Evolutionary conservation across 139 green algal genomes (phyloP), one percentile per base, ranked within the genome.

Genomic region (Chlamydomonas sphaeroides): DNA sequence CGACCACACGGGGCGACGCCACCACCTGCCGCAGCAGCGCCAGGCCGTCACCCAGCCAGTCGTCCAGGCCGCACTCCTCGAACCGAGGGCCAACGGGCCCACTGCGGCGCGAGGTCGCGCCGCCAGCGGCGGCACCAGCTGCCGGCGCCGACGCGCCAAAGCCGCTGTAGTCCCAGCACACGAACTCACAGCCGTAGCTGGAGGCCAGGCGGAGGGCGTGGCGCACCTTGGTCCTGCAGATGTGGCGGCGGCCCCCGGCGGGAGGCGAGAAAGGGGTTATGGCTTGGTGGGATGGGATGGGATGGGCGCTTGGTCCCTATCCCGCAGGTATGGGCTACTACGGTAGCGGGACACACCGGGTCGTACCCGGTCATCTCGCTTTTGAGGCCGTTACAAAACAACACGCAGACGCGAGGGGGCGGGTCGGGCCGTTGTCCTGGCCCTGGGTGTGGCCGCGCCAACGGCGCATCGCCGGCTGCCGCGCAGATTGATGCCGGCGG

Each of bases 141-240:
- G 45, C 45, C 45, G 45, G 10, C 10, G 11, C 45, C 11, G 45
- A 53, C 45, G 14, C 38, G 28, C 74, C 74, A 15, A 36, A 62
- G 0, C 74, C 74, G n/a, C 39, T 35, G 33, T 71, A 80, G 59
- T 80, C 74, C n/a, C 70, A 80, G 41, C 59, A 70, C 30, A 80
- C 2, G 36, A 70, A 70, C 42, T 80, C 74, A 18, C 30, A 45
- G 59, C 61, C 61, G 36, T 1, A 8, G 10, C 28, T 23, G 7
- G 59, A 18, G 14, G 74, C 74, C 30, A 71, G 6, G 3, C 14
- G 35, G 4, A 80, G 59, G 36, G 39, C 39, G 6, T 6, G 20
- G 25, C 74, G 57, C 8, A 80, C 74, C 23, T 80, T 80, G 56
- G 39, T 48, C 5, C 74, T 80, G 41, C n/a, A n/a, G n/a, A n/a